Base-by-base conservation (phyloP, 495 filamentous ascomycete species). In the Thermothielavioides terrestris region DNA sequence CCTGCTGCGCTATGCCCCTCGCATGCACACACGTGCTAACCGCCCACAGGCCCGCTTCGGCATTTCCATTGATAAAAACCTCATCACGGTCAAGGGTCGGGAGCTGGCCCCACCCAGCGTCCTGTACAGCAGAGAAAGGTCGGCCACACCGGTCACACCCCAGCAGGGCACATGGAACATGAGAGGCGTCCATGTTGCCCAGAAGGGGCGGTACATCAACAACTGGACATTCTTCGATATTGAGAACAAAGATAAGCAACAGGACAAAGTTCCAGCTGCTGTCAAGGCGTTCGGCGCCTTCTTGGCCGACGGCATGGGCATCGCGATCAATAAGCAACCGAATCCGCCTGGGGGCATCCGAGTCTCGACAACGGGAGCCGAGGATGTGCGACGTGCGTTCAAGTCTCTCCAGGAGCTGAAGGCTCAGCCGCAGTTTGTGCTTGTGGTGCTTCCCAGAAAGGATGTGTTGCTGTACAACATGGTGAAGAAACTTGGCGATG, bases 401-500 rank as follows among this genome's bases (percentile, higher is more conserved):
- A 28, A 42, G n/a, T 8, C 22, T 3, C 40, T 65, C 1, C 35
- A 39, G 0, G 46, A 14, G 0, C 22, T 34, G 7, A 52, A 23
- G 42, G 11, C 17, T 15, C 26, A 28, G 1, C 53, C 40, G 6
- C 32, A 62, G 4, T 59, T 89, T n/a, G 69, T 92, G 0, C 64
- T 91, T 7, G 75, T 85, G 12, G 65, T 91, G 25, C 67, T 91
- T 0, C 75, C 74, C 1, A 67, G 68, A 3, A 67, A 61, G 37
- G 58, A 67, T 23, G 57, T 61, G 0, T 69, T 77, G 26, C 62
- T 80, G 4, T 94, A 94, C 64, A 80, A 80, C 55, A 68, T 60
- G 18, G 68, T 94, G 58, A 94, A 94, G 65, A 71, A 63, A 30
- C 57, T 79, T 14, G 84, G 76, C 4, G 88, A 94, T 55, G 59